phyloP scores from a whole-genome alignment of 768 basidiomycete species.

The Macrolepiota albuminosa region DNA sequence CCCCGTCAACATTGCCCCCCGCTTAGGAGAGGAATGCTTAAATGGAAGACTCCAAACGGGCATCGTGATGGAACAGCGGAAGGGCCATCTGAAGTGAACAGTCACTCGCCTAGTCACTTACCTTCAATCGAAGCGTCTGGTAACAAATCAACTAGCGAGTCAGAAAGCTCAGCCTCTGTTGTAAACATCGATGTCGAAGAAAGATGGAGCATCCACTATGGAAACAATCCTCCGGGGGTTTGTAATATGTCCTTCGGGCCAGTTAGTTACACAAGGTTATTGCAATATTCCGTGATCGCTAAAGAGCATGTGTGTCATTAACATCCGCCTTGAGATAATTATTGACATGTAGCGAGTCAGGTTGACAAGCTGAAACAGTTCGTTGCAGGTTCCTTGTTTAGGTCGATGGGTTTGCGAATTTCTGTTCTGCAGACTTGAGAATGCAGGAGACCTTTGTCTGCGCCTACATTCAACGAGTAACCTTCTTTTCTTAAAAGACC shows the following conservation, averaged over 20 bases:
- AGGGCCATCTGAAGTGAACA: background rate
- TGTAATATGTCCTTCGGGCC: slow-evolving; percentile 28
- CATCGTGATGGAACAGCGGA: background rate
- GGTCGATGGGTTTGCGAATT: background rate
- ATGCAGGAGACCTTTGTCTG: slow-evolving; percentile 35
- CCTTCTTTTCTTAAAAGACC: slow-evolving; percentile 51
- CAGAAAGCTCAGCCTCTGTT: slow-evolving; percentile 1
- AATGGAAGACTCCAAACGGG: no score
- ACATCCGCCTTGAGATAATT: background rate
- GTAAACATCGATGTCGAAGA: slow-evolving; percentile 2
- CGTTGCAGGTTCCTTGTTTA: slow-evolving; percentile 3
- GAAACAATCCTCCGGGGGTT: slow-evolving; percentile 28
- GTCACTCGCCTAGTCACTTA: background rate
- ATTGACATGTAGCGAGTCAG: slow-evolving; percentile 11
- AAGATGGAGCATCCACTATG: slow-evolving; percentile 39
- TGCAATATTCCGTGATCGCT: slow-evolving; percentile 4
- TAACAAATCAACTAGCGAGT: slow-evolving; percentile 5
- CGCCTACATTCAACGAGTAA: slow-evolving; percentile 33
- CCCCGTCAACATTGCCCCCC: slow-evolving; percentile 11
- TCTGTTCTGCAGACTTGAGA: slow-evolving; percentile 24
- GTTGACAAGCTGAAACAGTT: slow-evolving; percentile 21
- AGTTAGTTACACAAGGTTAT: slow-evolving; percentile 4
- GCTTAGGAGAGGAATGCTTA: background rate
- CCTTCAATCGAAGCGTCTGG: slow-evolving; percentile 4
- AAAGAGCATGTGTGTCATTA: slow-evolving; percentile 6